These are phyloP conservation scores for Pseudozyma hubeiensis DNA, from an alignment of 1,284 basidiomycete genomes.

Conservation along the genomic window DNA sequence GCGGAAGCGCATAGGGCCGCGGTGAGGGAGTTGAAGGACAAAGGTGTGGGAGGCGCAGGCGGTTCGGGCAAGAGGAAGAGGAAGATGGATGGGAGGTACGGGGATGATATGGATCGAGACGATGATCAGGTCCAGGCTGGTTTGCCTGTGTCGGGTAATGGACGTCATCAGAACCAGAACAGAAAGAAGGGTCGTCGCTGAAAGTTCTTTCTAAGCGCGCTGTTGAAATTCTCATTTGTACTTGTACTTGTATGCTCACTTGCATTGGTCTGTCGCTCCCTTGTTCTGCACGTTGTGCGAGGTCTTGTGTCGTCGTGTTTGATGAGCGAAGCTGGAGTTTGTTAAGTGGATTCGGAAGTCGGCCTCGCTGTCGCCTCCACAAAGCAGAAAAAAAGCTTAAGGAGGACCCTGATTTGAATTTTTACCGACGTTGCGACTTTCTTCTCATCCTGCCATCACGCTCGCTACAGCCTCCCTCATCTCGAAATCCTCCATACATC, in stretches of 20 bases:
- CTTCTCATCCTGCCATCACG: too few relatives aligned
- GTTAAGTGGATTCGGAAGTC: too few relatives aligned
- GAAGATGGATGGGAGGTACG: slow-evolving; percentile 42
- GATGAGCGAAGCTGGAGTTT: too few relatives aligned
- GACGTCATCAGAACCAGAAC: slow-evolving; percentile 35
- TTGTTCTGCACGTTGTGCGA: too few relatives aligned
- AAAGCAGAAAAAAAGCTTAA: too few relatives aligned
- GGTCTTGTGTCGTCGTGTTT: too few relatives aligned
- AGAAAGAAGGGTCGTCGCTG: slow-evolving; percentile 42
- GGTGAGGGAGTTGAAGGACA: slow-evolving; percentile 74
- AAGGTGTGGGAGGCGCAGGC: slow-evolving; percentile 56
- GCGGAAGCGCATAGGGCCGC: slow-evolving; percentile 88
- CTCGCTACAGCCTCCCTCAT: too few relatives aligned
- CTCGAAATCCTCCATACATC: too few relatives aligned
- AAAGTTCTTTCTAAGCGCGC: not conserved
- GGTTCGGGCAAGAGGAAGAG: slow-evolving; percentile 62
- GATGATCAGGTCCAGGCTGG: slow-evolving; percentile 63
- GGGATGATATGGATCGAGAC: slow-evolving; percentile 66
- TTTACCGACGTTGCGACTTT: too few relatives aligned
- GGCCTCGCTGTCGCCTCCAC: too few relatives aligned
- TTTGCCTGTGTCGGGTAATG: slow-evolving; percentile 33
- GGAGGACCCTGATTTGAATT: too few relatives aligned
- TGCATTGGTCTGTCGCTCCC: not conserved
- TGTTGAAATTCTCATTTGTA: slow-evolving; percentile 6
- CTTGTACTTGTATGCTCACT: slow-evolving; percentile 3